These are phyloP conservation scores for Moringa oleifera DNA, from an alignment of 345 rosid genomes.

Conservation along the genomic window DNA sequence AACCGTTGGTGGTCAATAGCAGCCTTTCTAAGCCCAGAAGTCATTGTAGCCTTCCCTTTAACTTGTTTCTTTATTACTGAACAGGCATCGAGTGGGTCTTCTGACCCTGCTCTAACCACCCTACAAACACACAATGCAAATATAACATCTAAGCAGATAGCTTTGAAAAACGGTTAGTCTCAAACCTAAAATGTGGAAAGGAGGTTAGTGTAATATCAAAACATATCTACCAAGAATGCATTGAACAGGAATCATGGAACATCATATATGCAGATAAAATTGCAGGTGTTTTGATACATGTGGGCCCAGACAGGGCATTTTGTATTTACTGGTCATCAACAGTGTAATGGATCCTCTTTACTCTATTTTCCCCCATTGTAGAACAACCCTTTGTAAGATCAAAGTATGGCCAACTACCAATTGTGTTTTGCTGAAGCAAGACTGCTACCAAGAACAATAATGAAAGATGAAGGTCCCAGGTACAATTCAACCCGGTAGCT, in stretches of 20 bases:
- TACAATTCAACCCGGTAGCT: not conserved
- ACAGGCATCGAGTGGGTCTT: constrained; percentile 50
- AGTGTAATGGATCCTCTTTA: too few relatives aligned
- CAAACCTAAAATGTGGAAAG: too few relatives aligned
- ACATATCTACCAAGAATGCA: not conserved
- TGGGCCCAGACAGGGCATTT: not conserved
- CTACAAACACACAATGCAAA: constrained; percentile 18
- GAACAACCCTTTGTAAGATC: not conserved
- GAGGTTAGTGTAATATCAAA: not conserved
- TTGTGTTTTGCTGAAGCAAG: too few relatives aligned
- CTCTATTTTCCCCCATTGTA: too few relatives aligned
- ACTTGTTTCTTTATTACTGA: constrained; percentile 40
- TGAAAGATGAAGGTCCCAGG: too few relatives aligned
- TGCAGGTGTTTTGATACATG: not conserved
- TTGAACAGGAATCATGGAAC: not conserved
- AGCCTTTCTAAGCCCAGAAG: constrained; percentile 39
- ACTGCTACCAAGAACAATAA: too few relatives aligned
- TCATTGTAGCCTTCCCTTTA: constrained; percentile 25
- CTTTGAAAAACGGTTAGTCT: not conserved
- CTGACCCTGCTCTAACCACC: constrained; percentile 74
- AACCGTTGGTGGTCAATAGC: constrained; percentile 49
- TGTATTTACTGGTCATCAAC: not conserved
- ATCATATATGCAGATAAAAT: not conserved
- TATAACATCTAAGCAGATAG: constrained; percentile 2
- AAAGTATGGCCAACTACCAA: not conserved